phyloP scores from a whole-genome alignment of 129 eudicot species.

The Saposhnikovia divaricata region DNA sequence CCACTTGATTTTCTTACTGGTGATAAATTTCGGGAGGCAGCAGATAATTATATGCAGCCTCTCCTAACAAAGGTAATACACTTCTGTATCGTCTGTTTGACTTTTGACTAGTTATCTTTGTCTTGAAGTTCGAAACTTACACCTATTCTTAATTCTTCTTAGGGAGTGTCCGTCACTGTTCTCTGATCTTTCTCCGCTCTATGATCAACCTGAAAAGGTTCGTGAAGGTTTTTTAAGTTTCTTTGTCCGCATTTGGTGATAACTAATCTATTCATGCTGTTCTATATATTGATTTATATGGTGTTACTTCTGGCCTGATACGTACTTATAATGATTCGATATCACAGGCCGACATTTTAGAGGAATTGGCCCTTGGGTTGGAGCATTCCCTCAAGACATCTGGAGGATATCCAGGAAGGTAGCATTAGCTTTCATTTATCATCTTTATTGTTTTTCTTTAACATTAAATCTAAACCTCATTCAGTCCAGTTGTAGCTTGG shows the following conservation, averaged over 20 bases:
- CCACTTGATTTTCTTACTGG: constrained; percentile 78
- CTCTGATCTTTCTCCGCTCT: constrained; percentile 97
- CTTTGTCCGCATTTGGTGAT: not conserved
- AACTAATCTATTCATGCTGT: not conserved
- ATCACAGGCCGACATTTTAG: constrained; percentile 69
- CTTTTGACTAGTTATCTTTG: not conserved
- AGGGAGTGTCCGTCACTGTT: constrained; percentile 98
- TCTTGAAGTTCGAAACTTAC: constrained; percentile 9
- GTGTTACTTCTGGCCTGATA: not conserved
- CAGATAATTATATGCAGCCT: constrained; percentile 69
- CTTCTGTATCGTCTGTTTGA: not conserved
- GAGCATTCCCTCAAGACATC: constrained; percentile 63
- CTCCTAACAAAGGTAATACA: constrained; percentile 64
- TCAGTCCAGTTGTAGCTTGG: not conserved
- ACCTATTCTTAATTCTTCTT: constrained; percentile 8
- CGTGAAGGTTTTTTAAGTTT: constrained; percentile 21
- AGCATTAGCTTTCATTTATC: constrained; percentile 3
- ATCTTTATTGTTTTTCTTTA: not conserved
- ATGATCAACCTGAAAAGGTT: constrained; percentile 93
- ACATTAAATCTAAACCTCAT: not conserved
- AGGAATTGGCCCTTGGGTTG: constrained; percentile 62
- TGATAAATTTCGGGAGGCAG: constrained; percentile 70
- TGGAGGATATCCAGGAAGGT: constrained; percentile 87
- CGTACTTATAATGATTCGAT: not conserved
- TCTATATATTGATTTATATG: not conserved